Base-by-base conservation (phyloP, 495 filamentous ascomycete genomes). In the Tuber umbilicatum region DNA sequence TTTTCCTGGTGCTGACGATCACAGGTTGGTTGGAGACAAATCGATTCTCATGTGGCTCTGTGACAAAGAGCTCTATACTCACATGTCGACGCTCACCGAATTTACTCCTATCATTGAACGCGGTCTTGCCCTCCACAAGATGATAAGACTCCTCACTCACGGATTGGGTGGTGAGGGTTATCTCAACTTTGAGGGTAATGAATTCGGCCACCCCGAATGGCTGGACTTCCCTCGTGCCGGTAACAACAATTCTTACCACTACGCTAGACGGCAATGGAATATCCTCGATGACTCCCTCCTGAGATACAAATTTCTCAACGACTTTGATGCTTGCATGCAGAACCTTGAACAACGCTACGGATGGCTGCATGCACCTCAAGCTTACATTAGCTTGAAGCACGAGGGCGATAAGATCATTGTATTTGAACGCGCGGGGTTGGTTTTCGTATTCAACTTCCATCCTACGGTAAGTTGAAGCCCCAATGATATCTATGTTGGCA, bases 191-290 rank as follows among this genome's bases (percentile, higher is more conserved):
- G 93, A 97, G 84, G 95, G 94, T 77, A 99, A 99, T 84, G 95
- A 99, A 83, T 99, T 99, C 83, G 95, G 95, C 1, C 95, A 99
- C 83, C 95, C 95, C 0, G 95, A 99, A 86, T 99, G 95, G 95
- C 93, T 99, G 73, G 95, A 99, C 83, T 99, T 99, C 85, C 95
- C 95, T 17, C 91, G 95, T 42, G 94, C 88, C 75, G 95, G 96
- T 69, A 99, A 99, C 87, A 85, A 91, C 81, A 97, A 98, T 84
- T 94, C 91, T 76, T 99, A 92, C 89, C 95, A 94, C 90, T 99
- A 98, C 83, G 95, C 95, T 2, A 90, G 95, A 4, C 92, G 95
- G 69, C 95, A 97, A 84, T 91, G 97, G 76, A 97, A 99, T 83
- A 88, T 99, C 7, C 90, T 93, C 0, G 93, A 97, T 73, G 95